Percentiles rank a stretch among this genome's conserved stretches.
Evolutionary conservation across 306 rosid genomes (phyloP).

Genomic region (Aeschynomene evenia): DNA sequence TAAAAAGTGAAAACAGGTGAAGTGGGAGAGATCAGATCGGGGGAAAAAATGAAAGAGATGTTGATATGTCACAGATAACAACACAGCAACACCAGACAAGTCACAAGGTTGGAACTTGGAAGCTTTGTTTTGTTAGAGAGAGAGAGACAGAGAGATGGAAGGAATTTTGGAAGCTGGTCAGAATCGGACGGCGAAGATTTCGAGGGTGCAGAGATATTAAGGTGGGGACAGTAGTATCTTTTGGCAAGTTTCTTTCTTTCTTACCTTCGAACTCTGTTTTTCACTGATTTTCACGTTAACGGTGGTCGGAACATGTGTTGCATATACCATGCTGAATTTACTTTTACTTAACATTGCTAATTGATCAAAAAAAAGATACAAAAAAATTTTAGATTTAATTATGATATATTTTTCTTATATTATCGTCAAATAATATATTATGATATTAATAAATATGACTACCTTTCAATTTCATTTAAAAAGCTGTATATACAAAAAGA

Average conservation of each 20-base stretch:
- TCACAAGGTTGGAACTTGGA: background rate
- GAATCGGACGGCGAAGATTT: constrained; percentile 1
- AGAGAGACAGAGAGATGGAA: no score
- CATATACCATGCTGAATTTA: background rate
- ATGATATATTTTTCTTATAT: no score
- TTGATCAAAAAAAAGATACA: no score
- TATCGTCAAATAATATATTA: no score
- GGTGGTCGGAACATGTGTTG: constrained; percentile 33
- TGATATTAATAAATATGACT: no score
- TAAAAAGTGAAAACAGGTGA: background rate
- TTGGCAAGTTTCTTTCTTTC: background rate
- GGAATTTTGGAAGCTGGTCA: background rate
- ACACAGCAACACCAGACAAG: background rate
- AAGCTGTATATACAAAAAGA: no score
- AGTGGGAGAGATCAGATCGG: background rate
- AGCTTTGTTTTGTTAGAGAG: no score
- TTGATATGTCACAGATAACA: background rate
- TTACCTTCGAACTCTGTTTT: constrained; percentile 1
- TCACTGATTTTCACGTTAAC: constrained; percentile 36
- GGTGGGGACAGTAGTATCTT: constrained; percentile 16
- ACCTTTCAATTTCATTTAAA: no score
- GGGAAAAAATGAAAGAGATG: background rate
- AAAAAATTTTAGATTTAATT: no score
- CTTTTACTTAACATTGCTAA: background rate
- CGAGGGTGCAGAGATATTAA: background rate